Evolutionary conservation across 306 rosid genomes (phyloP), one percentile per base, ranked within the genome.

Genomic region (Vicia villosa): DNA sequence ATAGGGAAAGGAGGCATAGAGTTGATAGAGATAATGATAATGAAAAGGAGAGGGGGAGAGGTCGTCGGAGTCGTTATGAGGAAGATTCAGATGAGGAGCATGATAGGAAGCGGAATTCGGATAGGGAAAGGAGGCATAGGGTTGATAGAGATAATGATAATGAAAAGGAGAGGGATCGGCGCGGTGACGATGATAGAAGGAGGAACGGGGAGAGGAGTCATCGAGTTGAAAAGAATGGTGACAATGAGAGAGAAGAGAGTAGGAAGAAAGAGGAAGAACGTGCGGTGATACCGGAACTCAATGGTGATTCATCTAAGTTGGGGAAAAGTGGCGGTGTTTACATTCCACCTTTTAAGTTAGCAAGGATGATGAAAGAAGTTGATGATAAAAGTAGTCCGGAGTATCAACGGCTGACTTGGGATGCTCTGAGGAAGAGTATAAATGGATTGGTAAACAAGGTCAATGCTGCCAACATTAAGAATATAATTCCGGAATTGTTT

Each of bases 361-460:
- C 98, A 34, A 76, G 91, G 60, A 94, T 94, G 97, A 86, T 94
- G 94, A 85, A 87, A 63, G 92, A 94, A 72, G 97, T 90, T 12
- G 66, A 94, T 20, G 98, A 94, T 46, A 94, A 94, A 76, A 86
- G 94, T 66, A 90, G 98, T 41, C 56, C 78, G 9, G 92, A 94
- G 59, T 94, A 94, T 75, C 98, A 94, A 63, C 74, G 97, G 5
- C 69, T 94, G 74, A 94, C 97, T n/a, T 94, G 97, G 97, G 98
- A 94, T 80, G 96, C 97, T 43, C 83, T 94, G 16, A 83, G 98
- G 36, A 90, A 94, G 91, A 94, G 97, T 54, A 94, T 94, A 45
- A 94, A 94, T 64, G 96, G 96, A 16, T 86, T 94, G 56, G 97
- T 94, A 16, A 94, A 94, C 85, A 94, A 94, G 86, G 99, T 94